phyloP scores from a whole-genome alignment of 257 asterid genomes.

The Salvia miltiorrhiza region DNA sequence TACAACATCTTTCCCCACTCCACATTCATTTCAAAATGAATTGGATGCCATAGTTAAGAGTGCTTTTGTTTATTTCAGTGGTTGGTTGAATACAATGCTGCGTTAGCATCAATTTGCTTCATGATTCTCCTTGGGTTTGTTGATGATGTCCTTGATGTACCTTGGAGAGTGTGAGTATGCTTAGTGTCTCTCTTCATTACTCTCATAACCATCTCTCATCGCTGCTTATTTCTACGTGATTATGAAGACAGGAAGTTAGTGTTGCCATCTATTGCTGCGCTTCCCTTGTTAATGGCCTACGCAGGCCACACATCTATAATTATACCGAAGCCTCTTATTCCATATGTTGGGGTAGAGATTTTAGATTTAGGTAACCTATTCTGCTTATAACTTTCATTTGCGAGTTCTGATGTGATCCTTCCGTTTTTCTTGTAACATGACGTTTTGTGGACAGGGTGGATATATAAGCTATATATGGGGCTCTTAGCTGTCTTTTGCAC shows the following conservation, averaged over 20 bases:
- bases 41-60: constrained; percentile 8
- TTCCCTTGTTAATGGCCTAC: constrained; percentile 90
- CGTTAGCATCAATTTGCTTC: constrained; percentile 92
- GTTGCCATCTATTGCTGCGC: constrained; percentile 88
- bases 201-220: constrained; percentile 2
- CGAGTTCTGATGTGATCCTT: background rate
- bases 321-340: constrained; percentile 81
- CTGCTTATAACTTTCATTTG: too few relatives aligned
- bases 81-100: constrained; percentile 98
- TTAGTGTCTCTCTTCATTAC: constrained; percentile 24
- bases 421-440: constrained; percentile 8
- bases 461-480: constrained; percentile 92
- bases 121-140: constrained; percentile 92
- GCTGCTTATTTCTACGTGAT: constrained; percentile 22
- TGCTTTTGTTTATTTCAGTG: constrained; percentile 40
- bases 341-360: constrained; percentile 58
- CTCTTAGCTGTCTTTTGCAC: constrained; percentile 94
- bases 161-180: constrained; percentile 96
- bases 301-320: constrained; percentile 91
- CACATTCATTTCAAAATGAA: background rate
- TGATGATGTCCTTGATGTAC: constrained; percentile 96
- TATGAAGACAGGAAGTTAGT: constrained; percentile 64
- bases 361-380: constrained; percentile 61
- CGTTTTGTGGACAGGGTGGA: constrained; percentile 49
- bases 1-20: background rate